Percentiles rank a stretch among this genome's conserved stretches.
Conservation (phyloP, 768 basidiomycete genomes). For the Scleroderma bovista region DNA sequence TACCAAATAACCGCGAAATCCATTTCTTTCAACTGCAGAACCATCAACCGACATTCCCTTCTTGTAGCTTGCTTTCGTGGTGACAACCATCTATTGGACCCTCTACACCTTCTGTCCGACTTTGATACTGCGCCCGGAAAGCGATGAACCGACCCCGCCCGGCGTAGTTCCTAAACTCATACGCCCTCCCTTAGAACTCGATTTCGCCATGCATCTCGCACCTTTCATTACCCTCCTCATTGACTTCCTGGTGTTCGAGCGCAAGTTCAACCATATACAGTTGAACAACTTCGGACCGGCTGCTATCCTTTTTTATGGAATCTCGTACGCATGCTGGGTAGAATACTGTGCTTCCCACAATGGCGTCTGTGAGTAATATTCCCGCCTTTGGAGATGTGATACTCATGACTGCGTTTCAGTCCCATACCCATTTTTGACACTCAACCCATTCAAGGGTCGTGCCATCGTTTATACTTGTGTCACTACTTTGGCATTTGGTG, state of each 20-base stretch:
- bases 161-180: constrained; percentile 15
- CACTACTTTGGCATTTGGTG: constrained; percentile 44
- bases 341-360: constrained; percentile 64
- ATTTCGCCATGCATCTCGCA: constrained; percentile 60
- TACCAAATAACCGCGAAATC: not conserved
- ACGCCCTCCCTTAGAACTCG: constrained; percentile 47
- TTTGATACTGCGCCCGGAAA: constrained; percentile 43
- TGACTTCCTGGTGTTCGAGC: constrained; percentile 68
- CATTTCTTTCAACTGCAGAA: not conserved
- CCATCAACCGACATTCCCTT: not conserved
- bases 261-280: constrained; percentile 38
- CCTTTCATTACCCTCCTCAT: constrained; percentile 53
- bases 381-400: not conserved
- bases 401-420: constrained; percentile 35
- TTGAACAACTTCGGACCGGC: constrained; percentile 12
- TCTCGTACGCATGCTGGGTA: constrained; percentile 58
- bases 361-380: constrained; percentile 46
- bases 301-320: constrained; percentile 18
- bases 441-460: constrained; percentile 47
- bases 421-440: constrained; percentile 79
- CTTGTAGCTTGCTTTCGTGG: constrained; percentile 38
- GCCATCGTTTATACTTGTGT: constrained; percentile 55
- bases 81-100: constrained; percentile 65
- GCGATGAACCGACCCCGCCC: not conserved
- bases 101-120: constrained; percentile 50